Evolutionary conservation across 2,329 filamentous ascomycete genomes (phyloP).

Genomic region (Hymenoscyphus albidus): DNA sequence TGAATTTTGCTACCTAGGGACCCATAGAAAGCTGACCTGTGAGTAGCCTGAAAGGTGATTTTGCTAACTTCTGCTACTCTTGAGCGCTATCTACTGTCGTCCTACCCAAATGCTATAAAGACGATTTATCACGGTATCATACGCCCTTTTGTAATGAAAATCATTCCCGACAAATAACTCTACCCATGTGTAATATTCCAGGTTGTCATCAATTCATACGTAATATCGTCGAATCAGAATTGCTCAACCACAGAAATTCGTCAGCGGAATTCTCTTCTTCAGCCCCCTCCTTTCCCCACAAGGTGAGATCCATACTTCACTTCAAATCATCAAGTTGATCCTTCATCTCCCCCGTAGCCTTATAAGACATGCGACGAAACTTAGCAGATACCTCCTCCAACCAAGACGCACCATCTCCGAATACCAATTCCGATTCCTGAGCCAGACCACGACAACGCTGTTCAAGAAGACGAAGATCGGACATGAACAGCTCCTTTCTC

Average conservation of each 20-base stretch:
- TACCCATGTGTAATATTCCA: neutral
- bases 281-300: neutral
- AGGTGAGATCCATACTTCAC: neutral
- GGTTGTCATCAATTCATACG: neutral
- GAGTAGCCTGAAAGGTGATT: too few relatives aligned
- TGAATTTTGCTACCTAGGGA: too few relatives aligned
- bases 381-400: conserved; percentile 1
- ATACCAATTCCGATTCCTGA: neutral
- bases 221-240: neutral
- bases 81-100: too few relatives aligned
- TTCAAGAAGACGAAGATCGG: neutral
- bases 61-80: too few relatives aligned
- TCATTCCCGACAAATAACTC: neutral
- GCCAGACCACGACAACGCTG: neutral
- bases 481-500: neutral
- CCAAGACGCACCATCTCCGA: neutral
- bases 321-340: neutral
- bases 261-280: neutral
- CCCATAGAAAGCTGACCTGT: too few relatives aligned
- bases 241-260: neutral
- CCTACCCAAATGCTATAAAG: too few relatives aligned
- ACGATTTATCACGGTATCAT: too few relatives aligned
- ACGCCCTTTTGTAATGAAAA: neutral
- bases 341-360: neutral
- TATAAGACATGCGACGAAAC: neutral